Evolutionary conservation across 352 stramenopile genomes (phyloP).

Genomic region (Globisporangium carolinianum): DNA sequence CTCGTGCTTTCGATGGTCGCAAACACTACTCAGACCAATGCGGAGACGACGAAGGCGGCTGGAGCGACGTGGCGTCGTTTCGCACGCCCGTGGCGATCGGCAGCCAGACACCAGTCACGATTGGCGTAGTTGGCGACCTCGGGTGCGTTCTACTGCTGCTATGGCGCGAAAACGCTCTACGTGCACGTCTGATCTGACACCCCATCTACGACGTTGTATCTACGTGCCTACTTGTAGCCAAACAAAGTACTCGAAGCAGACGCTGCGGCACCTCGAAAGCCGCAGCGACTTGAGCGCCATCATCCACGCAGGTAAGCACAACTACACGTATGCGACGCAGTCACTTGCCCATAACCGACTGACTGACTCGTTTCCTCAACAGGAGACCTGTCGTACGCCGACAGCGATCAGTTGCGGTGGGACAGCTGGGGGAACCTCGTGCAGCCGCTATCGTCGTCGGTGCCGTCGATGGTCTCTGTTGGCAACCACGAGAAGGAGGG

Average conservation of each 20-base stretch:
- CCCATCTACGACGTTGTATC: too few species aligned
- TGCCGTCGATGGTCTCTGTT: constrained; percentile 41
- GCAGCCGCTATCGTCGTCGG: constrained; percentile 13
- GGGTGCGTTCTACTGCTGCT: constrained; percentile 25
- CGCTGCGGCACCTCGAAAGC: constrained; percentile 50
- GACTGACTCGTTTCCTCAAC: not conserved
- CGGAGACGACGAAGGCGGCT: constrained; percentile 34
- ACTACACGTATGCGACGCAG: too few species aligned
- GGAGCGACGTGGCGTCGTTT: constrained; percentile 51
- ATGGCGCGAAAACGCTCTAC: too few species aligned
- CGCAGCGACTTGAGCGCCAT: constrained; percentile 11
- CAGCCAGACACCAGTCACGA: constrained; percentile 45
- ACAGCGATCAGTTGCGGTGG: constrained; percentile 58
- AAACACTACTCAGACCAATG: constrained; percentile 36
- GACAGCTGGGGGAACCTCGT: constrained; percentile 56
- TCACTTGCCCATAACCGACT: too few species aligned
- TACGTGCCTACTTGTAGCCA: constrained; percentile 28
- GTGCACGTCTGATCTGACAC: not conserved
- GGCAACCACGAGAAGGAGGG: constrained; percentile 65
- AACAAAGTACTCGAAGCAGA: constrained; percentile 86
- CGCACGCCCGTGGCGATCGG: constrained; percentile 40
- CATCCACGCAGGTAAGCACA: too few species aligned
- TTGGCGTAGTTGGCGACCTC: constrained; percentile 88
- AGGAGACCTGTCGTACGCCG: constrained; percentile 63
- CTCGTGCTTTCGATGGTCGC: too few species aligned